Evolutionary conservation across 495 filamentous ascomycete species (phyloP).

Genomic region (Trichoderma erinaceum): DNA sequence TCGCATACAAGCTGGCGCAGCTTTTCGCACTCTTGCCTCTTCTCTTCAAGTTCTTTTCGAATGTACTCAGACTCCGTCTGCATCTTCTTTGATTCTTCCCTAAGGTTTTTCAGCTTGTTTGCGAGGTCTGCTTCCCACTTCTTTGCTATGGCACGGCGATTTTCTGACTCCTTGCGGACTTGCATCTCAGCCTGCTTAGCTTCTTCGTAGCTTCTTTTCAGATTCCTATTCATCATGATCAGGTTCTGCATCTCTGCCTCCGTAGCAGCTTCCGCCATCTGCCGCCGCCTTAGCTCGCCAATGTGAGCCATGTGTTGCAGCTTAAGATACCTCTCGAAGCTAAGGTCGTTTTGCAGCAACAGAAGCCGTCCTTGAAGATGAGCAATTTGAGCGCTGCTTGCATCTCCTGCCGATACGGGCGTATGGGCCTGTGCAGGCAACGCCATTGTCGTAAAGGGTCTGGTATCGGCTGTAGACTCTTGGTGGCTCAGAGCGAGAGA

Average conservation of each 20-base stretch:
- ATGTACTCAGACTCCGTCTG: constrained; percentile 46
- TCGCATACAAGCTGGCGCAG: constrained; percentile 53
- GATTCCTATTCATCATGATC: constrained; percentile 62
- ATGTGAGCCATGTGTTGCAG: constrained; percentile 70
- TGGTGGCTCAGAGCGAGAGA: constrained; percentile 41
- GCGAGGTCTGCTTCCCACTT: constrained; percentile 64
- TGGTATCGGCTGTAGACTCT: constrained; percentile 30
- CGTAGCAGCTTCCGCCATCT: constrained; percentile 60
- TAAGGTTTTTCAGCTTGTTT: constrained; percentile 50
- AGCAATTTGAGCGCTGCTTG: constrained; percentile 39
- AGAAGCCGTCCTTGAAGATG: constrained; percentile 60
- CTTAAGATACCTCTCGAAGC: constrained; percentile 70
- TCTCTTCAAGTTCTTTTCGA: constrained; percentile 45
- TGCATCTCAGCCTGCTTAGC: constrained; percentile 56
- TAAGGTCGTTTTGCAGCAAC: constrained; percentile 64
- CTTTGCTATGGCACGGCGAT: constrained; percentile 57
- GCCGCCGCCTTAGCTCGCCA: constrained; percentile 59
- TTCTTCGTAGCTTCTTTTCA: constrained; percentile 61
- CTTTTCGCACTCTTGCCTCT: constrained; percentile 46
- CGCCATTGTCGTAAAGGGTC: constrained; percentile 22
- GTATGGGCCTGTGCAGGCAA: constrained; percentile 18
- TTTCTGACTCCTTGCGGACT: constrained; percentile 58
- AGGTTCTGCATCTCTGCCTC: constrained; percentile 73
- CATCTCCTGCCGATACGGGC: constrained; percentile 9
- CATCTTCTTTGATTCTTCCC: constrained; percentile 66